phyloP scores from a whole-genome alignment of 2,329 filamentous ascomycete species.

The Apiospora saccharicola region DNA sequence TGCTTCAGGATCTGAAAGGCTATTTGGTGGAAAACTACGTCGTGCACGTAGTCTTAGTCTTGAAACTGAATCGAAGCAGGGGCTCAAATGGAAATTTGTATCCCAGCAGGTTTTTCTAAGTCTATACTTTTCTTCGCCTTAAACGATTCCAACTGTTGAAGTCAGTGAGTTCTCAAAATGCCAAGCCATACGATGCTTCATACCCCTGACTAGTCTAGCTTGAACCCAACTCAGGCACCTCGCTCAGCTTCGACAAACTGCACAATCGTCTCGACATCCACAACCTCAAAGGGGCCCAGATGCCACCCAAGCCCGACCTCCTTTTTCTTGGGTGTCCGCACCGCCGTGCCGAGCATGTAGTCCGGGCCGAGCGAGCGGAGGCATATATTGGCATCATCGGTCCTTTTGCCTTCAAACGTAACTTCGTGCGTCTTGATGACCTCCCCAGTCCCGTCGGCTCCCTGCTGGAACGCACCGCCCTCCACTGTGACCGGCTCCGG shows the following conservation, averaged over 20 bases:
- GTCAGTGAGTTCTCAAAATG: neutral
- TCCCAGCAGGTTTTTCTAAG: neutral
- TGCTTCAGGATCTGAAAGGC: neutral
- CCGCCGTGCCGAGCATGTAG: slow-evolving; percentile 63
- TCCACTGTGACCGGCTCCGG: slow-evolving; percentile 46
- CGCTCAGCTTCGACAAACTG: slow-evolving; percentile 49
- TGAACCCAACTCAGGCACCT: neutral
- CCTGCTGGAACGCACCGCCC: slow-evolving; percentile 38
- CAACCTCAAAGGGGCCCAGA: slow-evolving; percentile 50
- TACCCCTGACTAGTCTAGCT: slow-evolving; percentile 3
- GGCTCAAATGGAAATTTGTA: neutral
- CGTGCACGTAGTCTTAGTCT: neutral
- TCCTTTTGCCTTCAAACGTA: slow-evolving; percentile 47
- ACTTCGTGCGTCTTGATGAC: slow-evolving; percentile 47
- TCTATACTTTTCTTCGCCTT: neutral
- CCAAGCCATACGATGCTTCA: neutral
- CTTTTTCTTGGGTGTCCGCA: slow-evolving; percentile 49
- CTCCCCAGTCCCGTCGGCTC: slow-evolving; percentile 45
- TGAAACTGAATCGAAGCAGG: neutral
- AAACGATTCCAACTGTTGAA: neutral
- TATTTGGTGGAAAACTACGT: too few relatives aligned
- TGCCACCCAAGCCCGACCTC: slow-evolving; percentile 48
- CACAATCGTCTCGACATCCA: slow-evolving; percentile 56
- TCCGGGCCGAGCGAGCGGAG: slow-evolving; percentile 54
- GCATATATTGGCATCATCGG: slow-evolving; percentile 52